These are phyloP conservation scores for Yamadazyma kitorensis DNA, from an alignment of 805 yeast genomes.

Conservation along the genomic window DNA sequence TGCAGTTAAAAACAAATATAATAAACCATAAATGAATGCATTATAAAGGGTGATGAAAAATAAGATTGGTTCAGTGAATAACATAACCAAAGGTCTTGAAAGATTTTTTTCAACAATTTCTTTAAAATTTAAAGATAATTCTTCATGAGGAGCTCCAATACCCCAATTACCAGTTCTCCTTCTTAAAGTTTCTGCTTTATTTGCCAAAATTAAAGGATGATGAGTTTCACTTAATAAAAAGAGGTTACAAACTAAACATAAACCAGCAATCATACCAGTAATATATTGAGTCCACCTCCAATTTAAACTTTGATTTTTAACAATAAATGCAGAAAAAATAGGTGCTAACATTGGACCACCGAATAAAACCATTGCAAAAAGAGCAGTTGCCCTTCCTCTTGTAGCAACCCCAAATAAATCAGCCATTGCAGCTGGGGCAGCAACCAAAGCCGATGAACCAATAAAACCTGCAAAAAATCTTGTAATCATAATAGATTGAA, in stretches of 20 bases:
- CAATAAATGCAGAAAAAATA: conserved; percentile 46
- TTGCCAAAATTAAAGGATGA: conserved; percentile 34
- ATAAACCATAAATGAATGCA: conserved; percentile 48
- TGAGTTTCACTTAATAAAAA: conserved; percentile 37
- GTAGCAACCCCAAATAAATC: conserved; percentile 65
- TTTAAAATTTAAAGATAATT: conserved; percentile 24
- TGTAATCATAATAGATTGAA: conserved; percentile 73
- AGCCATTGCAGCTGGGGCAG: conserved; percentile 81
- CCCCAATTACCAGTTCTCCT: conserved; percentile 43
- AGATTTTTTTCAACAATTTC: conserved; percentile 36
- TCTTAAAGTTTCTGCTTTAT: conserved; percentile 34
- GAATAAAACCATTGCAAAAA: conserved; percentile 72
- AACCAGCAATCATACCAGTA: conserved; percentile 38
- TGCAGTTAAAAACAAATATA: conserved; percentile 45
- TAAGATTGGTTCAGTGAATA: conserved; percentile 41
- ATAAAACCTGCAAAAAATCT: conserved; percentile 77
- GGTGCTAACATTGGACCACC: conserved; percentile 84
- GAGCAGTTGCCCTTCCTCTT: conserved; percentile 74
- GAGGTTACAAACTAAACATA: conserved; percentile 30
- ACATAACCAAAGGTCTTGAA: conserved; percentile 38
- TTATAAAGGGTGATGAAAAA: conserved; percentile 44
- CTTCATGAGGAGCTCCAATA: conserved; percentile 38
- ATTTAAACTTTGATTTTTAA: conserved; percentile 35
- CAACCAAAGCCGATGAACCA: conserved; percentile 84
- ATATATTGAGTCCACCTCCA: conserved; percentile 64